Percentiles rank a stretch among this genome's conserved stretches.
Conservation (phyloP, 1,284 basidiomycete genomes). For the Microbotryomycetes sp. region DNA sequence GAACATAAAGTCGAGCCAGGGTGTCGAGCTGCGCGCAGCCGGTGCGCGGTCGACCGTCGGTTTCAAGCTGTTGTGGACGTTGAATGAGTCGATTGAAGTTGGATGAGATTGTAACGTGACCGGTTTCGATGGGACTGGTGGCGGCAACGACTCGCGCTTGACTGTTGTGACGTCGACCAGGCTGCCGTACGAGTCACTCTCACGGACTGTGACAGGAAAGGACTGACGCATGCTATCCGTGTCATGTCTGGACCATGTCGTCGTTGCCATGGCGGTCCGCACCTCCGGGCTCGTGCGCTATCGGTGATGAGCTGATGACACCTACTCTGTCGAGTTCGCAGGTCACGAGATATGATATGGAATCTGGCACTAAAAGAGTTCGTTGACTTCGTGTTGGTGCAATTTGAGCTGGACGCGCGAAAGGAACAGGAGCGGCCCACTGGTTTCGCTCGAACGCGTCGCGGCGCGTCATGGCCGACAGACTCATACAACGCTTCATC, state of each 20-base stretch:
- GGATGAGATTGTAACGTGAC: neutral
- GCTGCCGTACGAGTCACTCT: neutral
- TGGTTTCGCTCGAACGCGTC: neutral
- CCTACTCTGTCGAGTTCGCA: no score
- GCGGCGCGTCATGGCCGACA: neutral
- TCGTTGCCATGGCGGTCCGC: neutral
- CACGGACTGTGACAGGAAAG: constrained; percentile 4
- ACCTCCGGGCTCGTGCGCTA: neutral
- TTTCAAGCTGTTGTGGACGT: neutral
- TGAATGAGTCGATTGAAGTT: neutral
- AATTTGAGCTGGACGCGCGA: neutral
- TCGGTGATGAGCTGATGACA: neutral
- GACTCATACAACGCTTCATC: neutral
- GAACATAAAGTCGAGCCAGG: neutral
- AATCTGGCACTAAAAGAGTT: no score
- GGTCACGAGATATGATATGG: no score
- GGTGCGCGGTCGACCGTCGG: neutral
- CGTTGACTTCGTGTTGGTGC: neutral
- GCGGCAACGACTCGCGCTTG: neutral
- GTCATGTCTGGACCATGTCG: neutral
- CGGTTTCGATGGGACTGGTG: constrained; percentile 11
- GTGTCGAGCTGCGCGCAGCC: neutral
- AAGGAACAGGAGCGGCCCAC: no score
- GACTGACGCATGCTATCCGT: neutral
- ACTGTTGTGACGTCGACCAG: neutral